Conservation (phyloP, 306 rosid genomes). For the Trifolium pratense region DNA sequence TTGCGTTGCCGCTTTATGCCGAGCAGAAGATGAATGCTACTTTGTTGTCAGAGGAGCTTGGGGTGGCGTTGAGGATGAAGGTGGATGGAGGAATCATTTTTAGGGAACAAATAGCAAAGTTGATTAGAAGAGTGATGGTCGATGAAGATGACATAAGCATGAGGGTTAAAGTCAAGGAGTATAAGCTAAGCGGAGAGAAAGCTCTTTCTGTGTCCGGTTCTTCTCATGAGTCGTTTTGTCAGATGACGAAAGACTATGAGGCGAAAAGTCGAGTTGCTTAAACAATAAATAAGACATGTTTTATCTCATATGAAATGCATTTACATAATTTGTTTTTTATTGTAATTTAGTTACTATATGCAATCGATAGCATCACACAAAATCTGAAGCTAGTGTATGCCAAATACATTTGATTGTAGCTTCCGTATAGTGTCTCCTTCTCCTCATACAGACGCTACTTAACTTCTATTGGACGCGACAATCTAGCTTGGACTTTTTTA, state of each 20-base stretch:
- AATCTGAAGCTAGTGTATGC: too few relatives aligned
- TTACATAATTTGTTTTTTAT: too few relatives aligned
- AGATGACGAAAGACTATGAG: conserved; percentile 23
- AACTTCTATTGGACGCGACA: too few relatives aligned
- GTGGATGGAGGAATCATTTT: conserved; percentile 40
- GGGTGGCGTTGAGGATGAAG: conserved; percentile 48
- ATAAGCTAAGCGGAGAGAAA: conserved; percentile 38
- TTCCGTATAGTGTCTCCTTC: too few relatives aligned
- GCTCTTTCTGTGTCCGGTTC: conserved; percentile 46
- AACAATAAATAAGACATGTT: neutral
- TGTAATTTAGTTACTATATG: too few relatives aligned
- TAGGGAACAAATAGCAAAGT: conserved; percentile 45
- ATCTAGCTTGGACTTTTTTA: too few relatives aligned
- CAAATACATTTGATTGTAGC: too few relatives aligned
- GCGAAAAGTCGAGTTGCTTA: neutral
- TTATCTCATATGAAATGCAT: conserved; percentile 39
- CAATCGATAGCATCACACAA: too few relatives aligned
- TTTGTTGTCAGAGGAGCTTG: conserved; percentile 51
- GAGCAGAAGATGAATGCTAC: conserved; percentile 70
- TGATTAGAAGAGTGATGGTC: conserved; percentile 58
- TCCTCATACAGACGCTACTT: too few relatives aligned
- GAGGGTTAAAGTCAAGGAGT: conserved; percentile 36
- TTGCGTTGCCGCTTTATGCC: conserved; percentile 73
- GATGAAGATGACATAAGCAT: conserved; percentile 40
- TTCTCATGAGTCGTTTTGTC: conserved; percentile 44